Evolutionary conservation across 1,284 basidiomycete species (phyloP).

Genomic region (Waitea zeae): DNA sequence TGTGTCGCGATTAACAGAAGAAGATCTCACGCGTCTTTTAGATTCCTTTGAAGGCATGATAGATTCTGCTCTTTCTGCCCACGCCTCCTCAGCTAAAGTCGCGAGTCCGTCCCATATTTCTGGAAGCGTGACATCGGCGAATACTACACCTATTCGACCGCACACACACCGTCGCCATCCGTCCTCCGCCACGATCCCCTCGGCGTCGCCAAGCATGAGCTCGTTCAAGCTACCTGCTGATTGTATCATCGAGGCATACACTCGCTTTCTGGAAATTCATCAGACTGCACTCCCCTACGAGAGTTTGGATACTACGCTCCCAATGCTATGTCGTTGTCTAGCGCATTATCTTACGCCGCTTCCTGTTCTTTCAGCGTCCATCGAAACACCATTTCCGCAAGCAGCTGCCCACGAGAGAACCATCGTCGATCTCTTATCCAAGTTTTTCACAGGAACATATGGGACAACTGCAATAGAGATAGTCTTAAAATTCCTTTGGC

Average conservation of each 20-base stretch:
- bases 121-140: no score
- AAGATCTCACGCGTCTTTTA: no score
- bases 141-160: no score
- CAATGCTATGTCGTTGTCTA: constrained; percentile 50
- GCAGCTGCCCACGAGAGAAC: constrained; percentile 30
- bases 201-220: constrained; percentile 9
- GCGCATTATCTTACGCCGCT: constrained; percentile 45
- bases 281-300: constrained; percentile 35
- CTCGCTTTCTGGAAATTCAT: constrained; percentile 41
- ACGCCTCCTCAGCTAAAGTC: no score
- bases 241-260: constrained; percentile 40
- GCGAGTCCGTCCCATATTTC: no score
- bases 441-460: constrained; percentile 46
- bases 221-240: constrained; percentile 32
- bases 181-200: constrained; percentile 27
- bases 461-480: constrained; percentile 42
- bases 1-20: no score
- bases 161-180: constrained; percentile 46
- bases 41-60: no score
- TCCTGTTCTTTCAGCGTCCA: constrained; percentile 35
- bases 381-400: constrained; percentile 20
- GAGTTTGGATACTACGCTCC: constrained; percentile 38
- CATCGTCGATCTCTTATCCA: constrained; percentile 34
- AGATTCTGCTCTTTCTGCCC: no score
- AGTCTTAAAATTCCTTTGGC: constrained; percentile 31